Base-by-base conservation (phyloP, 805 yeast genomes). In the Ogataea pilisensis region DNA sequence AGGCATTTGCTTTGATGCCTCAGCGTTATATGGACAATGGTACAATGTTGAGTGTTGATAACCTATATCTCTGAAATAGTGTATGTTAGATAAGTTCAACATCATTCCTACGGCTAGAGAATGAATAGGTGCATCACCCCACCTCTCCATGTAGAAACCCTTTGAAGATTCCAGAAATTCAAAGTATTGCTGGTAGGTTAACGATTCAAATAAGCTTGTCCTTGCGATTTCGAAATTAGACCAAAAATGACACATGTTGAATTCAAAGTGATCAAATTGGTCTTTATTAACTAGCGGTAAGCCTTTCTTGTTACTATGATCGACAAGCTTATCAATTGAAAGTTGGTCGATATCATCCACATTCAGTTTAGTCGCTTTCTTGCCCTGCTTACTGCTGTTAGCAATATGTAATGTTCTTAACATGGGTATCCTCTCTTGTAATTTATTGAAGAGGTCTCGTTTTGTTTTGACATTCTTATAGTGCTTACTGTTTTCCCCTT, bases 101-200 rank as follows among this genome's bases (percentile, higher is more conserved):
- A 85, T 69, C 74, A 93, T 70, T 0, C 88, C 91, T 5, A 85
- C 76, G 0, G 95, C 98, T 18, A 93, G 63, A 0, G 96, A 82
- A 60, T 89, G 97, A 4, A 91, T 80, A 0, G 97, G 96, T 0
- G 97, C 96, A 69, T 91, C 98, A 2, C 98, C 98, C 98, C 98
- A 91, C 55, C 99, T 68, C 60, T 93, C 96, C 39, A 75, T 73
- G 72, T 80, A 89, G 57, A 91, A 90, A 0, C 98, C 97, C 9
- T 90, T 87, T 4, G 79, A 66, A 7, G 61, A 37, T 41, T 93
- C 97, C 36, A 91, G 62, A 50, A 69, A 75, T 30, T 79, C 65
- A 60, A 86, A 87, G 59, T 81, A 90, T 20, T 69, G 69, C 37
- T 77, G 71, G 62, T 91, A 93, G 17, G 70, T 59, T 5, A 75